Conservation (phyloP, 129 eudicot species). For the Centella asiatica region DNA sequence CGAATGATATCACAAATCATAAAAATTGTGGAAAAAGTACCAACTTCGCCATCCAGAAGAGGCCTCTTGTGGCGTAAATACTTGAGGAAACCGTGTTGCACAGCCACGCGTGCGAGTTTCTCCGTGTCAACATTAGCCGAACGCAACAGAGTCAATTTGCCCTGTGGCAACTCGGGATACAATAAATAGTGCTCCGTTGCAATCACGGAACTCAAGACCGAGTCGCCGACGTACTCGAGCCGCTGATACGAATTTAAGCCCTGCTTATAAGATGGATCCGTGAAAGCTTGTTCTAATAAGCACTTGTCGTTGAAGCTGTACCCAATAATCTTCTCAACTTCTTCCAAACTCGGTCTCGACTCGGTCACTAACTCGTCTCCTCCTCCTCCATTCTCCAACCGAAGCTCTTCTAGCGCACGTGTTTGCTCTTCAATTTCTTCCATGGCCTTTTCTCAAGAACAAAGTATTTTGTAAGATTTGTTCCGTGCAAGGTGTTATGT, state of each 20-base stretch:
- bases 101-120: conserved; percentile 57
- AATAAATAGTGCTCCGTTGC: conserved; percentile 21
- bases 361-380: conserved; percentile 10
- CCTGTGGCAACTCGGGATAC: conserved; percentile 41
- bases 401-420: no score
- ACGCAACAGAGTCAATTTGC: conserved; percentile 44
- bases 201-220: conserved; percentile 31
- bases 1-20: not conserved
- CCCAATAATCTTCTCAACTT: conserved; percentile 30
- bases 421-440: not conserved
- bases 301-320: conserved; percentile 33
- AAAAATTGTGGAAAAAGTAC: not conserved
- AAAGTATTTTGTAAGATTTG: not conserved
- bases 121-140: conserved; percentile 61
- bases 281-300: conserved; percentile 34
- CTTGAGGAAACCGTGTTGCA: conserved; percentile 29
- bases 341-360: conserved; percentile 18
- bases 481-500: no score
- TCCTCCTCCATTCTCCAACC: not conserved
- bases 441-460: not conserved
- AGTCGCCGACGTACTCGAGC: conserved; percentile 48
- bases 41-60: conserved; percentile 29
- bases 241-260: conserved; percentile 29
- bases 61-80: conserved; percentile 39
- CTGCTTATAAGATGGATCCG: conserved; percentile 18